Evolutionary conservation across 2,329 filamentous ascomycete species (phyloP).

Genomic region (Stagonosporopsis cucurbitacearum): DNA sequence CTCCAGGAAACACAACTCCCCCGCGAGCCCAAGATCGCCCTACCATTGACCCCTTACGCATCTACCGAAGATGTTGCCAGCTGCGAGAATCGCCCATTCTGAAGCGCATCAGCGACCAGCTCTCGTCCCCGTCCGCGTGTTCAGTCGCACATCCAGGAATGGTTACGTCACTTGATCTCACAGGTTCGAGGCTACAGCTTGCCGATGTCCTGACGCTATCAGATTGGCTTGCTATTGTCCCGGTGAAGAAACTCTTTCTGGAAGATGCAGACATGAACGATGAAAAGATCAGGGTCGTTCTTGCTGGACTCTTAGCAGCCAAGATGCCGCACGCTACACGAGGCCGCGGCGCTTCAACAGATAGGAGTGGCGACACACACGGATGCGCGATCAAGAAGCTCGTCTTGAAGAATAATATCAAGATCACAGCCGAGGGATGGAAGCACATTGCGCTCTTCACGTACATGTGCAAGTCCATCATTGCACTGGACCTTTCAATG

Average conservation of each 20-base stretch:
- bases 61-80: constrained; percentile 94
- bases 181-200: constrained; percentile 81
- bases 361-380: constrained; percentile 28
- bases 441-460: constrained; percentile 88
- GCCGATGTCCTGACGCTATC: constrained; percentile 86
- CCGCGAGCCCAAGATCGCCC: constrained; percentile 69
- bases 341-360: constrained; percentile 28
- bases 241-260: constrained; percentile 82
- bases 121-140: constrained; percentile 72
- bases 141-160: constrained; percentile 71
- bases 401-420: constrained; percentile 85
- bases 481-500: constrained; percentile 84
- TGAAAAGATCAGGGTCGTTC: constrained; percentile 82
- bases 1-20: constrained; percentile 37
- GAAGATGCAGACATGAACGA: constrained; percentile 89
- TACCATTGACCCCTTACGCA: constrained; percentile 88
- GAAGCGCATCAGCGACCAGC: constrained; percentile 89
- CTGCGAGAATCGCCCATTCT: constrained; percentile 90
- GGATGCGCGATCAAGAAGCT: constrained; percentile 82
- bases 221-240: constrained; percentile 93
- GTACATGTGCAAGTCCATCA: constrained; percentile 86
- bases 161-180: constrained; percentile 82
- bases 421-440: constrained; percentile 87
- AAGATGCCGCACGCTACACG: constrained; percentile 68
- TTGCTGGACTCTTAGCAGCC: constrained; percentile 83